Conservation (phyloP, 129 eudicot genomes). For the Tagetes erecta region DNA sequence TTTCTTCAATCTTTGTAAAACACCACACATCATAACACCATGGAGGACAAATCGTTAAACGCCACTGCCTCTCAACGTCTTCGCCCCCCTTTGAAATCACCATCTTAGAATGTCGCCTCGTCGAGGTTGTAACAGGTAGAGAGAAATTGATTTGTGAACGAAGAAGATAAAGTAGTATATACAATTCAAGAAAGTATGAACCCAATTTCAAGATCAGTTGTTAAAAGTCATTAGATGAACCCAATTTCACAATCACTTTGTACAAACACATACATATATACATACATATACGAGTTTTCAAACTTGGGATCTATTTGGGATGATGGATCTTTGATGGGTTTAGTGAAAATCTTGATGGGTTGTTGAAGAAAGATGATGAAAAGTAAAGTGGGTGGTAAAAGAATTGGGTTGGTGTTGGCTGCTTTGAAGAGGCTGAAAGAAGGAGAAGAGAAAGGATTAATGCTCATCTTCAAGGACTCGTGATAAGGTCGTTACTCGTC, state of each 20-base stretch:
- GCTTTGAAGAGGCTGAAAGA: conserved; percentile 95
- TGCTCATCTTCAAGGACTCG: conserved; percentile 81
- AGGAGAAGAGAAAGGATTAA: conserved; percentile 95
- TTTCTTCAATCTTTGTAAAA: too few relatives aligned
- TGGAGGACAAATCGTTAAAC: too few relatives aligned
- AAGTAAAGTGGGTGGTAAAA: conserved; percentile 38
- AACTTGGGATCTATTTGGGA: conserved; percentile 32
- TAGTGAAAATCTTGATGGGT: conserved; percentile 37
- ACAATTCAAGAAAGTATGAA: conserved; percentile 46
- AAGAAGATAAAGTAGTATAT: too few relatives aligned
- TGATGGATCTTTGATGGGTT: conserved; percentile 32
- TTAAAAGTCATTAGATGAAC: conserved; percentile 39
- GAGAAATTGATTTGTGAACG: too few relatives aligned
- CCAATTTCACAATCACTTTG: conserved; percentile 21
- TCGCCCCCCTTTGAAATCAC: too few relatives aligned
- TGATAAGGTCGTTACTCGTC: conserved; percentile 63
- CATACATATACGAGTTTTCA: conserved; percentile 13
- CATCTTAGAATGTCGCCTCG: too few relatives aligned
- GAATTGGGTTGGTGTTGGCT: conserved; percentile 38
- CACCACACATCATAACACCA: too few relatives aligned
- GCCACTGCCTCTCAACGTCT: too few relatives aligned
- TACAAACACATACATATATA: background rate
- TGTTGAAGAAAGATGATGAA: conserved; percentile 27
- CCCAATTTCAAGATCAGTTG: conserved; percentile 35
- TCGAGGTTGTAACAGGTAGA: too few relatives aligned